These are phyloP conservation scores for Rhypophila decipiens DNA, from an alignment of 495 filamentous ascomycete genomes.

Conservation along the genomic window DNA sequence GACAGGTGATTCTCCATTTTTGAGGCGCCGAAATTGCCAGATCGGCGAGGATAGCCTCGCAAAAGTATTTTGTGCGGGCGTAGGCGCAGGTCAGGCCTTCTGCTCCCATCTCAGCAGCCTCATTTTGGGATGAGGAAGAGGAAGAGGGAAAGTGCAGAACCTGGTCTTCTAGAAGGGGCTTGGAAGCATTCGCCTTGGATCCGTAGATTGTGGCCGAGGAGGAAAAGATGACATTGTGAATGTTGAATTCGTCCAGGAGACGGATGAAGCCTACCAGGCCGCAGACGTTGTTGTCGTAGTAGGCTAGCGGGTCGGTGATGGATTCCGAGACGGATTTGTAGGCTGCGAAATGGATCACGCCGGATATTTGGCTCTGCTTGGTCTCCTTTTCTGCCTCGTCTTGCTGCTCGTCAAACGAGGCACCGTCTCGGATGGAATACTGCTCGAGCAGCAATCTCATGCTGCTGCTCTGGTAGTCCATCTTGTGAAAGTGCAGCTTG, in stretches of 20 bases:
- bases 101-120: too few relatives aligned
- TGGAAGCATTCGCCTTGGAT: conserved; percentile 44
- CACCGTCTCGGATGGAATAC: neutral
- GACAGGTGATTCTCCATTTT: conserved; percentile 52
- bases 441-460: neutral
- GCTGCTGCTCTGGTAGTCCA: neutral
- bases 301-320: conserved; percentile 50
- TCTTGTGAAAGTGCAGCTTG: neutral
- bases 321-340: conserved; percentile 24
- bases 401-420: neutral
- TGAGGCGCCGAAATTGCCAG: conserved; percentile 51
- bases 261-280: conserved; percentile 54
- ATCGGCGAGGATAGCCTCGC: conserved; percentile 58
- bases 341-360: conserved; percentile 18
- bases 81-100: conserved; percentile 60
- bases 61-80: conserved; percentile 60
- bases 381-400: neutral
- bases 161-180: conserved; percentile 52
- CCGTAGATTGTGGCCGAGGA: conserved; percentile 61
- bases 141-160: conserved; percentile 45
- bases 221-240: conserved; percentile 61
- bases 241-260: conserved; percentile 48
- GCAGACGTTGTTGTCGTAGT: conserved; percentile 60
- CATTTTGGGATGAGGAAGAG: conserved; percentile 5
- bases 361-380: neutral